phyloP scores from a whole-genome alignment of 2,329 filamentous ascomycete genomes.

The Colletotrichum sp. region DNA sequence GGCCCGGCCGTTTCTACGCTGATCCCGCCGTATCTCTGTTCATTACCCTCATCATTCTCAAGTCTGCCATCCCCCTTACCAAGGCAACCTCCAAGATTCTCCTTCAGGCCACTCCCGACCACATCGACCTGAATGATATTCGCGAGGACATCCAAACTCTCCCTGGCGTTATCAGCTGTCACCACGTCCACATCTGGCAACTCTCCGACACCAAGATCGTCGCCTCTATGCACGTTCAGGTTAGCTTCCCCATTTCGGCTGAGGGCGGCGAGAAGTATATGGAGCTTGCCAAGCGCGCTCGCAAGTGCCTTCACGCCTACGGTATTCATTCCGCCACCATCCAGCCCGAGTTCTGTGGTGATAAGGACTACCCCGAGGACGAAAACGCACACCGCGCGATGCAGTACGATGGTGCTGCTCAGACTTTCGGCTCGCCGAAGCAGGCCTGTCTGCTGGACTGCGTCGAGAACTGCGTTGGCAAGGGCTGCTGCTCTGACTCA shows the following conservation, averaged over 20 bases:
- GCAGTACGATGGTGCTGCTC: constrained; percentile 37
- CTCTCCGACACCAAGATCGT: constrained; percentile 94
- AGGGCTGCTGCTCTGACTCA: constrained; percentile 48
- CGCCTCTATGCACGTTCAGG: constrained; percentile 91
- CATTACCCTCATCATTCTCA: constrained; percentile 82
- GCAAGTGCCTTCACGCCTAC: constrained; percentile 90
- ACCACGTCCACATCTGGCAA: constrained; percentile 98
- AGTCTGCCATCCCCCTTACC: constrained; percentile 79
- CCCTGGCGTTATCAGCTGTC: constrained; percentile 85
- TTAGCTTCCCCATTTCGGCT: constrained; percentile 87
- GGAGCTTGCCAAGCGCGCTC: constrained; percentile 81
- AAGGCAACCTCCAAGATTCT: constrained; percentile 85
- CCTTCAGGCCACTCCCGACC: constrained; percentile 90
- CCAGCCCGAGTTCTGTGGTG: constrained; percentile 84
- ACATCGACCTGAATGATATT: constrained; percentile 88
- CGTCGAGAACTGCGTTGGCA: constrained; percentile 51
- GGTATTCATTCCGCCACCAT: constrained; percentile 98
- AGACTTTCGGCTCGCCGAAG: constrained; percentile 26
- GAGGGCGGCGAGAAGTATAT: constrained; percentile 85
- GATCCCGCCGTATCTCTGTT: constrained; percentile 92
- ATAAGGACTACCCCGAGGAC: constrained; percentile 47
- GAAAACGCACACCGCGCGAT: constrained; percentile 37
- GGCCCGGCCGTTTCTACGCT: constrained; percentile 82
- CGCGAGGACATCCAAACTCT: constrained; percentile 88
- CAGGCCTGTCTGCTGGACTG: constrained; percentile 57